These are phyloP conservation scores for Hypoxylon lienhwacheense DNA, from an alignment of 495 filamentous ascomycete genomes.

Conservation along the genomic window DNA sequence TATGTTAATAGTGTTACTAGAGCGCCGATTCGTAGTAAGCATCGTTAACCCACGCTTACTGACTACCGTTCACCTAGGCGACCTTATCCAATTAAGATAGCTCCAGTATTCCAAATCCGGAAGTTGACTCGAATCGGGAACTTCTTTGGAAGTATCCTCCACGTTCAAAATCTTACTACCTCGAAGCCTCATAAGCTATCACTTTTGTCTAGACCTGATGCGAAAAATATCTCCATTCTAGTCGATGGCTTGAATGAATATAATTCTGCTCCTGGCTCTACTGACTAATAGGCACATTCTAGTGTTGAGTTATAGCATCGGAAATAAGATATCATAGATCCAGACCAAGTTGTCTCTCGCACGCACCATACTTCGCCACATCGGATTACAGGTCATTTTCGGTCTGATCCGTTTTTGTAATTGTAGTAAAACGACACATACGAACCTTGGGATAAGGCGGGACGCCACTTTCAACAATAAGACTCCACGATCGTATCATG, in stretches of 20 bases:
- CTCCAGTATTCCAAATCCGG: conserved; percentile 18
- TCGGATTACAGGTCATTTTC: not conserved
- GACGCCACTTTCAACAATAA: not conserved
- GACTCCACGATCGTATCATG: too few species aligned
- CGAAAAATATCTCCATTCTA: not conserved
- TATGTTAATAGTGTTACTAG: conserved; percentile 2
- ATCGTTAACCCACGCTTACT: conserved; percentile 13
- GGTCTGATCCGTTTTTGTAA: not conserved
- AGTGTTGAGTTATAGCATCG: not conserved
- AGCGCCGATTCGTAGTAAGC: conserved; percentile 26
- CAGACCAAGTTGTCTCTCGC: not conserved
- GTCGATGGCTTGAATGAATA: not conserved
- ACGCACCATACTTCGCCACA: not conserved
- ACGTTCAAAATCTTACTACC: conserved; percentile 12
- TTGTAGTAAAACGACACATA: not conserved
- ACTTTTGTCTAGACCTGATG: too few species aligned
- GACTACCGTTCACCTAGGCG: conserved; percentile 16
- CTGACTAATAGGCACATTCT: too few species aligned
- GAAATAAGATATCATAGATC: not conserved
- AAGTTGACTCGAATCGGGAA: conserved; percentile 10
- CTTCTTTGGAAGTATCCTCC: not conserved
- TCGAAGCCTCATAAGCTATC: not conserved
- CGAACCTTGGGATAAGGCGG: not conserved
- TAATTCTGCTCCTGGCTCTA: too few species aligned
- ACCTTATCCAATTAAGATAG: conserved; percentile 17